These are phyloP conservation scores for Tylopilus subfusipes DNA, from an alignment of 768 basidiomycete genomes.

Conservation along the genomic window DNA sequence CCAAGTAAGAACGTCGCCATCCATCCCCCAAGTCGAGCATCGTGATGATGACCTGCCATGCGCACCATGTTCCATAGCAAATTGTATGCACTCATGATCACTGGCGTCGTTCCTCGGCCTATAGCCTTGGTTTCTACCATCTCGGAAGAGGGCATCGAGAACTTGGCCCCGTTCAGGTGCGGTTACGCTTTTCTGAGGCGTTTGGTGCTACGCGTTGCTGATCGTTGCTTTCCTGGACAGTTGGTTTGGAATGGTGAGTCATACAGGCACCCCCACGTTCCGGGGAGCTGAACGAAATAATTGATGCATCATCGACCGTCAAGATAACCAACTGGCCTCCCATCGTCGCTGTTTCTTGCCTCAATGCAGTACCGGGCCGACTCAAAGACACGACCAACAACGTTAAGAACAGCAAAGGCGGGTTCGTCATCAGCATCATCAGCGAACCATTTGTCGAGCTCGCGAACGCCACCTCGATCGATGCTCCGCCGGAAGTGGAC, in stretches of 20 bases:
- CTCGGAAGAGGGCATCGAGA: constrained; percentile 32
- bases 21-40: too few species aligned
- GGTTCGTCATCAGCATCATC: constrained; percentile 53
- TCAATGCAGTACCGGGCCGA: constrained; percentile 6
- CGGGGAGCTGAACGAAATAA: neutral
- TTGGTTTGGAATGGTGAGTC: constrained; percentile 27
- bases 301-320: neutral
- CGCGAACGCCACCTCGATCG: constrained; percentile 37
- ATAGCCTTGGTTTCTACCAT: constrained; percentile 43
- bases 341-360: constrained; percentile 38
- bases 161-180: constrained; percentile 44
- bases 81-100: constrained; percentile 34
- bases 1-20: too few species aligned
- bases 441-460: constrained; percentile 44
- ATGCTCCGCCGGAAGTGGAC: constrained; percentile 34
- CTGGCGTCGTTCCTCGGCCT: constrained; percentile 41
- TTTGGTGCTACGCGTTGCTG: neutral
- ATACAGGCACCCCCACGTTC: neutral
- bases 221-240: neutral
- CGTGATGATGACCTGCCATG: too few species aligned
- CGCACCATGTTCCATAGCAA: constrained; percentile 6
- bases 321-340: constrained; percentile 25
- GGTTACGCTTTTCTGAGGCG: too few species aligned
- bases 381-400: constrained; percentile 44
- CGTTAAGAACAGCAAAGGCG: constrained; percentile 33